phyloP scores from a whole-genome alignment of 768 basidiomycete species.

The Pleurotus platypus region DNA sequence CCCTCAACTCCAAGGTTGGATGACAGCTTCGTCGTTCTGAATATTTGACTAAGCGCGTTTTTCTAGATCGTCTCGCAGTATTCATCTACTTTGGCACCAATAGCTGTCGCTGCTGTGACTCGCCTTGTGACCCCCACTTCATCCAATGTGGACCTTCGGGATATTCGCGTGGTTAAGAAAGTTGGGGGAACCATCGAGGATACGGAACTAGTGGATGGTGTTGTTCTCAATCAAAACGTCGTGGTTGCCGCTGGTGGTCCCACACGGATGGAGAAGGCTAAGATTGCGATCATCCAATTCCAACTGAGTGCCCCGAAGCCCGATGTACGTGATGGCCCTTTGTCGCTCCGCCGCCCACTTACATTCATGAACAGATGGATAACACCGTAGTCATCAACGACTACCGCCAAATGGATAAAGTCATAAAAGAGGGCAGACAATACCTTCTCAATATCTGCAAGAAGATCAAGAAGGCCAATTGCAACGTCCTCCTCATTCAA shows the following conservation, averaged over 20 bases:
- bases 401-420: slow-evolving; percentile 99
- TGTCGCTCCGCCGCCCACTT: slow-evolving; percentile 11
- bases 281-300: slow-evolving; percentile 98
- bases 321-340: slow-evolving; percentile 52
- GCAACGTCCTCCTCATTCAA: slow-evolving; percentile 98
- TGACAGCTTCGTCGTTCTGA: too few relatives aligned
- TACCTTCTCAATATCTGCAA: slow-evolving; percentile 98
- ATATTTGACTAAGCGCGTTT: too few relatives aligned
- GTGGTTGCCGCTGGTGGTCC: slow-evolving; percentile 89
- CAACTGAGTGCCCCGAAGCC: slow-evolving; percentile 97
- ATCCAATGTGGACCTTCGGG: slow-evolving; percentile 93
- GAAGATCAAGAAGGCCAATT: slow-evolving; percentile 99
- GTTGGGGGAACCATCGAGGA: slow-evolving; percentile 99
- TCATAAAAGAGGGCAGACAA: slow-evolving; percentile 97
- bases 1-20: slow-evolving; percentile 89
- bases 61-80: slow-evolving; percentile 96
- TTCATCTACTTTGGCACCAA: slow-evolving; percentile 96
- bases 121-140: slow-evolving; percentile 86
- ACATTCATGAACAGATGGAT: slow-evolving; percentile 73
- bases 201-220: slow-evolving; percentile 93
- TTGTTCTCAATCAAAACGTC: slow-evolving; percentile 96
- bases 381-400: slow-evolving; percentile 99
- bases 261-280: slow-evolving; percentile 94
- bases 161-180: slow-evolving; percentile 96
- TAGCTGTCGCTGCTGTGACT: slow-evolving; percentile 94